Conservation (phyloP, 2,329 filamentous ascomycete genomes). For the Colletotrichum sp. region DNA sequence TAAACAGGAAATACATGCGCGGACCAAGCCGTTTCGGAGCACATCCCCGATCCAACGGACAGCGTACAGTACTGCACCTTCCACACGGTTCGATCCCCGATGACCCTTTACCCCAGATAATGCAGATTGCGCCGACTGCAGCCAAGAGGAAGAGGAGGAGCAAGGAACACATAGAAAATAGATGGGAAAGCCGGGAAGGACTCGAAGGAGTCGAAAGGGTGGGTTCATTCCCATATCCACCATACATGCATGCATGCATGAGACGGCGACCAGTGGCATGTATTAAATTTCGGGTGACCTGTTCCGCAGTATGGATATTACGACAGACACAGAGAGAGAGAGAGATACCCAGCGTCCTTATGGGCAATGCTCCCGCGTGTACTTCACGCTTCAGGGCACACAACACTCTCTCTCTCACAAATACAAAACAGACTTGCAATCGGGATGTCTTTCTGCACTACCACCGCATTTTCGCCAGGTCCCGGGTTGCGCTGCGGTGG, state of each 20-base stretch:
- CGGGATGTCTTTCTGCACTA: neutral
- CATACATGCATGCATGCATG: neutral
- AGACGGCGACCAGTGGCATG: neutral
- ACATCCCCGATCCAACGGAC: neutral
- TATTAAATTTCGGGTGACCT: neutral
- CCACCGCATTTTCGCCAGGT: neutral
- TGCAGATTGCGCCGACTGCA: neutral
- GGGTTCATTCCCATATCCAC: neutral
- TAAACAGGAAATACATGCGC: conserved; percentile 14
- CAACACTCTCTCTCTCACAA: neutral
- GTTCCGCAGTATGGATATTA: neutral
- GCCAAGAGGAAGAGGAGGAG: neutral
- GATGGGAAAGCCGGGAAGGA: neutral
- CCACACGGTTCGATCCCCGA: neutral
- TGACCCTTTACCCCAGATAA: conserved; percentile 7
- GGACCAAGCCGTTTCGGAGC: conserved; percentile 12
- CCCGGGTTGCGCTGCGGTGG: neutral
- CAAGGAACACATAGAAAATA: neutral
- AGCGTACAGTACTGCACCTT: neutral
- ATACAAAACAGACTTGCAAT: neutral
- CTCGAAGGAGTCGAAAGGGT: neutral
- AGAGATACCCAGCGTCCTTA: neutral
- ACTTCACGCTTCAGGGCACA: neutral
- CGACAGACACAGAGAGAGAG: neutral
- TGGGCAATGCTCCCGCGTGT: neutral